These are phyloP conservation scores for Herpetomonas muscarum DNA, from an alignment of 208 protist genomes.

Conservation along the genomic window DNA sequence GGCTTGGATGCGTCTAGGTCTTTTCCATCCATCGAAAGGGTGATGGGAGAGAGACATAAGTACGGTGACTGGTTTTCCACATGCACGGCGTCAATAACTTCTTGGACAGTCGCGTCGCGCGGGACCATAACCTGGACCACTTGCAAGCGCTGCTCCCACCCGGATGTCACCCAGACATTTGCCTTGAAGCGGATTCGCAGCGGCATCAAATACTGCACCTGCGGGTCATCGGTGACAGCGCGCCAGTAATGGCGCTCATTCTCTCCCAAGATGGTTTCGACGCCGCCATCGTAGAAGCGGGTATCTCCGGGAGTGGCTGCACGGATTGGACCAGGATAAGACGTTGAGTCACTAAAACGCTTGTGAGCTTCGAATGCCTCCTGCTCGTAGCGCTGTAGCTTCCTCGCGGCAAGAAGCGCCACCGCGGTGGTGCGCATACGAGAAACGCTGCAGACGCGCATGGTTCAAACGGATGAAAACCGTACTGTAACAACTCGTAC, in stretches of 20 bases:
- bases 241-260: constrained; percentile 87
- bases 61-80: constrained; percentile 86
- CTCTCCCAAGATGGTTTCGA: constrained; percentile 72
- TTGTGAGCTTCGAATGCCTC: constrained; percentile 71
- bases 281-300: constrained; percentile 66
- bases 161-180: constrained; percentile 73
- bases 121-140: constrained; percentile 72
- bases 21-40: constrained; percentile 61
- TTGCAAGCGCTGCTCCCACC: constrained; percentile 77
- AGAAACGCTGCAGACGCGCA: constrained; percentile 6
- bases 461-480: background rate
- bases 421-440: background rate
- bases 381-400: constrained; percentile 64
- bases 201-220: constrained; percentile 63
- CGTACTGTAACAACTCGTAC: no score
- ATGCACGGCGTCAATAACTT: constrained; percentile 64
- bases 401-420: constrained; percentile 22
- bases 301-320: constrained; percentile 83
- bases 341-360: constrained; percentile 50
- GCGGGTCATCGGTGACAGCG: constrained; percentile 75
- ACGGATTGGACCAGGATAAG: constrained; percentile 75
- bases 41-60: constrained; percentile 58
- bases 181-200: constrained; percentile 80
- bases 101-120: constrained; percentile 52
- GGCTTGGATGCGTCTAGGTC: constrained; percentile 53